These are phyloP conservation scores for Marchantia polymorpha DNA, from an alignment of 225 moss, liverwort and hornwort species.

Conservation along the genomic window DNA sequence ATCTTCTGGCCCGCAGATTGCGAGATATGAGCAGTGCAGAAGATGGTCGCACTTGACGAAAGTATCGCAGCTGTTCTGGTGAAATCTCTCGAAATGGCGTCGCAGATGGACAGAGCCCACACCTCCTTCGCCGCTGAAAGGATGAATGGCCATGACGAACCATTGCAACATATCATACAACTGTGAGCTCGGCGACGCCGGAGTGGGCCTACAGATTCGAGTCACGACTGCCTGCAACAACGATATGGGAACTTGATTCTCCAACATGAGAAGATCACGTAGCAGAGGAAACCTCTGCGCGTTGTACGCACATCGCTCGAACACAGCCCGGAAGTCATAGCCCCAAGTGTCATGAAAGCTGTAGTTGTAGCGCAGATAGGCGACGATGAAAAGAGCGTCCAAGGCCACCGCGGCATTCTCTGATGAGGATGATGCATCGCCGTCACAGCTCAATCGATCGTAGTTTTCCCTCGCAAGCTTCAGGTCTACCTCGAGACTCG, in stretches of 20 bases:
- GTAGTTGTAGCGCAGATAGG: not conserved
- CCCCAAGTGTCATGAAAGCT: not conserved
- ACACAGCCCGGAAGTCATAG: not conserved
- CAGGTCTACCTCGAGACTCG: not conserved
- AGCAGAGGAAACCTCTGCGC: not conserved
- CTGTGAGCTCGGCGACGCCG: not conserved
- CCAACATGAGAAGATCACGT: not conserved
- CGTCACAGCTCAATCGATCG: not conserved
- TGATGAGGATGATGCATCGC: not conserved
- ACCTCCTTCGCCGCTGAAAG: not conserved
- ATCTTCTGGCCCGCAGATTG: not conserved
- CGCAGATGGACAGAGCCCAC: not conserved
- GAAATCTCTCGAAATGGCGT: not conserved
- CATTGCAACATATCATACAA: not conserved
- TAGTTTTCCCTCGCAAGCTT: too few relatives aligned
- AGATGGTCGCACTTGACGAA: not conserved
- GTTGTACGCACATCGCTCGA: not conserved
- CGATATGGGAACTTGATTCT: not conserved
- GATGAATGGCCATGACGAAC: not conserved
- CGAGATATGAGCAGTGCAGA: not conserved
- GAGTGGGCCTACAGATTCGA: not conserved
- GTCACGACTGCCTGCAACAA: not conserved
- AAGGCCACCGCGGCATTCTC: not conserved
- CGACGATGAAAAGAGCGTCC: not conserved
- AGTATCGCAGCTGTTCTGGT: not conserved